These are phyloP conservation scores for Capniomyces stellatus DNA, from an alignment of 371 early-diverging fungal species.

Conservation along the genomic window DNA sequence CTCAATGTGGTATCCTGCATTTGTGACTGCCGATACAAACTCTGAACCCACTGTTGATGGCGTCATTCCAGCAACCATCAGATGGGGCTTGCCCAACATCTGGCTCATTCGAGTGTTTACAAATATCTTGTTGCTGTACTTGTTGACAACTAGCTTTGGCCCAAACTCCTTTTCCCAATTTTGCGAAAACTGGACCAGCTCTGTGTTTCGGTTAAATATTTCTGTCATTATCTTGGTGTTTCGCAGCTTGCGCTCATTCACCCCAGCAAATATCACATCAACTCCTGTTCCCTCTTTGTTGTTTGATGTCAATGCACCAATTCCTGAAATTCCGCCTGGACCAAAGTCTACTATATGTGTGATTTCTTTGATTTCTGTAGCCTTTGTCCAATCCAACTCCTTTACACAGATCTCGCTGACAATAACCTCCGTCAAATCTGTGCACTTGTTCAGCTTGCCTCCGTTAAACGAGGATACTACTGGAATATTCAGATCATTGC, in stretches of 20 bases:
- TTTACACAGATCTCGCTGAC: slow-evolving; percentile 53
- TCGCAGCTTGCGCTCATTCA: slow-evolving; percentile 26
- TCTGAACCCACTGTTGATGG: slow-evolving; percentile 13
- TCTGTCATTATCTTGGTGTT: slow-evolving; percentile 58
- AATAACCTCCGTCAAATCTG: slow-evolving; percentile 27
- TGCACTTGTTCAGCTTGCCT: slow-evolving; percentile 13
- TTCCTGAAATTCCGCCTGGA: slow-evolving; percentile 69
- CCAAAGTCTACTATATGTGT: slow-evolving; percentile 91
- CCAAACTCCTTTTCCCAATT: slow-evolving; percentile 74
- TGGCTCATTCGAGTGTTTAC: slow-evolving; percentile 72
- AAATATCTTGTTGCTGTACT: slow-evolving; percentile 40
- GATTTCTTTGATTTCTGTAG: slow-evolving; percentile 36
- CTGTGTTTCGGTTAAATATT: slow-evolving; percentile 49
- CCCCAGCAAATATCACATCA: slow-evolving; percentile 54
- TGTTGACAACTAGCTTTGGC: slow-evolving; percentile 30
- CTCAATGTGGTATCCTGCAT: slow-evolving; percentile 88
- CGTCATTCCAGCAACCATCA: slow-evolving; percentile 18
- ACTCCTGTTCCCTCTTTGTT: slow-evolving; percentile 88
- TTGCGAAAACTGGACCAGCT: slow-evolving; percentile 52
- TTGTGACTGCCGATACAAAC: slow-evolving; percentile 53
- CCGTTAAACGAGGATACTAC: slow-evolving; percentile 56
- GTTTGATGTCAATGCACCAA: slow-evolving; percentile 48
- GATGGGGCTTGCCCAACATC: slow-evolving; percentile 37
- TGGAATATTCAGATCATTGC: slow-evolving; percentile 43
- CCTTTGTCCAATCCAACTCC: slow-evolving; percentile 67